Conservation (phyloP, 371 early-diverging fungal species). For the Apophysomyces elegans region DNA sequence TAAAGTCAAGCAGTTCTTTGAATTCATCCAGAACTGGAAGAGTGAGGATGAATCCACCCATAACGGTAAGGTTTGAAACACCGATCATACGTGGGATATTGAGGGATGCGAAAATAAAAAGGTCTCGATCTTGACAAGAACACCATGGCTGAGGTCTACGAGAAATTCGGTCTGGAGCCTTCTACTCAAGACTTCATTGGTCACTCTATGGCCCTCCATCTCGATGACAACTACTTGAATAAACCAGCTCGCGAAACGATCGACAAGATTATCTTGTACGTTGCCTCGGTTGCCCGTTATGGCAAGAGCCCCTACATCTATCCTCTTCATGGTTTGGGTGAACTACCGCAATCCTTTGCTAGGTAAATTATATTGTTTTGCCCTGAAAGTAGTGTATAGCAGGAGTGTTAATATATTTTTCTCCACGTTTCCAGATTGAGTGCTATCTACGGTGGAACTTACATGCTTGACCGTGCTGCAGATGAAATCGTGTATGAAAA, state of each 20-base stretch:
- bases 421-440: slow-evolving; percentile 60
- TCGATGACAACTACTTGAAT: slow-evolving; percentile 92
- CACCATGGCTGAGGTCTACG: slow-evolving; percentile 91
- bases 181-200: slow-evolving; percentile 97
- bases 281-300: slow-evolving; percentile 91
- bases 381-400: background rate
- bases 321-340: slow-evolving; percentile 99
- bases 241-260: slow-evolving; percentile 92
- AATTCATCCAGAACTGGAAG: slow-evolving; percentile 89
- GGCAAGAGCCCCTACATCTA: slow-evolving; percentile 99
- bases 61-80: slow-evolving; percentile 46
- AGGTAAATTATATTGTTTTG: slow-evolving; percentile 59
- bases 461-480: slow-evolving; percentile 92
- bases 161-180: slow-evolving; percentile 89
- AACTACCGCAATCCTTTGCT: slow-evolving; percentile 99
- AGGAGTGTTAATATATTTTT: background rate
- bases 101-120: slow-evolving; percentile 6
- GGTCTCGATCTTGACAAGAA: slow-evolving; percentile 75
- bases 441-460: slow-evolving; percentile 98
- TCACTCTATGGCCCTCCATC: slow-evolving; percentile 97
- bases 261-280: slow-evolving; percentile 93
- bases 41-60: slow-evolving; percentile 83
- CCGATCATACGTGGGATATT: background rate
- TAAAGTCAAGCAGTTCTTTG: slow-evolving; percentile 95
- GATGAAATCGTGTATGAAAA: slow-evolving; percentile 84